Conservation (phyloP, 2,329 filamentous ascomycete species). For the Blastomyces silverae region DNA sequence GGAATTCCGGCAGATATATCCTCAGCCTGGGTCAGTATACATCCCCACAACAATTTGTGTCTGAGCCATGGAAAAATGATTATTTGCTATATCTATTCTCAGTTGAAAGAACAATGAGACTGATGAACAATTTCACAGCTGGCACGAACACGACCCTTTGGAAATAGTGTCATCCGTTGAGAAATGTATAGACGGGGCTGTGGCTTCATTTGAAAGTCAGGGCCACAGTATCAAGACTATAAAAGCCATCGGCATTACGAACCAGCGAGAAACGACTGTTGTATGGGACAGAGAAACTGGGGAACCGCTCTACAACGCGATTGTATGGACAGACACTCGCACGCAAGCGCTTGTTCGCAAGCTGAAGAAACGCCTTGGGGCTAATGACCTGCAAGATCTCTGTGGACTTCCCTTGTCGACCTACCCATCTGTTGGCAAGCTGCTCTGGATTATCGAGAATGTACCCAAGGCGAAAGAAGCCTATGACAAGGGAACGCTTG, state of each 20-base stretch:
- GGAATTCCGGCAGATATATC: conserved; percentile 79
- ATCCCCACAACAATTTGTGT: conserved; percentile 14
- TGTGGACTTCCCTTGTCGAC: conserved; percentile 82
- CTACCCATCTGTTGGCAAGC: conserved; percentile 79
- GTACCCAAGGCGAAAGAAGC: conserved; percentile 61
- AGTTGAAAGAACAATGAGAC: background rate
- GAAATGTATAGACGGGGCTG: conserved; percentile 70
- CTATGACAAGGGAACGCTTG: conserved; percentile 69
- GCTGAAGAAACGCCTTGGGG: conserved; percentile 61
- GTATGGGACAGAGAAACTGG: conserved; percentile 79
- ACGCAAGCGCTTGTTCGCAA: conserved; percentile 70
- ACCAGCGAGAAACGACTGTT: conserved; percentile 81
- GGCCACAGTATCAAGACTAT: conserved; percentile 64
- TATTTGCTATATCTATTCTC: background rate
- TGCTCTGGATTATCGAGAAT: conserved; percentile 74
- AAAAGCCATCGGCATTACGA: conserved; percentile 75
- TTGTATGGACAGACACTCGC: conserved; percentile 86
- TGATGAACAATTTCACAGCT: conserved; percentile 46
- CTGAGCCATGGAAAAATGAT: background rate
- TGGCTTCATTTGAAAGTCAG: conserved; percentile 62
- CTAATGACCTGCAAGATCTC: conserved; percentile 60
- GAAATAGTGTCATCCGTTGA: conserved; percentile 70
- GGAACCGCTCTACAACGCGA: conserved; percentile 75
- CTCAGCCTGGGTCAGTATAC: conserved; percentile 68
- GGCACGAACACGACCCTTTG: conserved; percentile 82